Conservation (phyloP, 164 flowering plant genomes). For the Chloranthus sessilifolius region DNA sequence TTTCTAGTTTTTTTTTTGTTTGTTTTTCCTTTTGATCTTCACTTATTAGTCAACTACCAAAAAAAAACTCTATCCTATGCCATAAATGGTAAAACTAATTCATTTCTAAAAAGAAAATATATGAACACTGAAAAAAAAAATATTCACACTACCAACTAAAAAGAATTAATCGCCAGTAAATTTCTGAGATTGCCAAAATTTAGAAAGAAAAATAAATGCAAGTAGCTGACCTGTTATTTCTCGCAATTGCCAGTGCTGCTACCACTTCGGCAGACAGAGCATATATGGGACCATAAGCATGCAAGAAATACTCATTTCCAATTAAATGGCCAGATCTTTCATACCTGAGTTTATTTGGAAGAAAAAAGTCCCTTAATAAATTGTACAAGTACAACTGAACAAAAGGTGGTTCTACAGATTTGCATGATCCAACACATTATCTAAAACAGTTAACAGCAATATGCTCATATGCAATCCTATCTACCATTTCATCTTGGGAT, state of each 20-base stretch:
- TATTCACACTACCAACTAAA: no score
- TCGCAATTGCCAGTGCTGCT: conserved; percentile 35
- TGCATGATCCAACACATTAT: conserved; percentile 3
- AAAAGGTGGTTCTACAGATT: neutral
- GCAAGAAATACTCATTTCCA: conserved; percentile 61
- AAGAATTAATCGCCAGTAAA: no score
- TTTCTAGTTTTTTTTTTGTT: no score
- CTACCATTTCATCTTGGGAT: conserved; percentile 73
- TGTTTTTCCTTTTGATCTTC: no score
- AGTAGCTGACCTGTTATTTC: conserved; percentile 45
- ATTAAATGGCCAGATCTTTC: conserved; percentile 44
- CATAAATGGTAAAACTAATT: no score
- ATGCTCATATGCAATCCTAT: neutral
- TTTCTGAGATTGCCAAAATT: no score
- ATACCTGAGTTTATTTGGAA: conserved; percentile 31
- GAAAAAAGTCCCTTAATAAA: conserved; percentile 4
- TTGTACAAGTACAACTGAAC: neutral
- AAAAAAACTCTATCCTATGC: no score
- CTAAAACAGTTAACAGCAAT: neutral
- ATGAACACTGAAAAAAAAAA: neutral
- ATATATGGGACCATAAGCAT: conserved; percentile 74
- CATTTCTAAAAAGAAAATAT: neutral
- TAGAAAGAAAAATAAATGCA: neutral
- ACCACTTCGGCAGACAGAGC: conserved; percentile 63
- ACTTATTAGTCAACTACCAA: no score